These are phyloP conservation scores for Amniculicola lignicola DNA, from an alignment of 495 filamentous ascomycete genomes.

Conservation along the genomic window DNA sequence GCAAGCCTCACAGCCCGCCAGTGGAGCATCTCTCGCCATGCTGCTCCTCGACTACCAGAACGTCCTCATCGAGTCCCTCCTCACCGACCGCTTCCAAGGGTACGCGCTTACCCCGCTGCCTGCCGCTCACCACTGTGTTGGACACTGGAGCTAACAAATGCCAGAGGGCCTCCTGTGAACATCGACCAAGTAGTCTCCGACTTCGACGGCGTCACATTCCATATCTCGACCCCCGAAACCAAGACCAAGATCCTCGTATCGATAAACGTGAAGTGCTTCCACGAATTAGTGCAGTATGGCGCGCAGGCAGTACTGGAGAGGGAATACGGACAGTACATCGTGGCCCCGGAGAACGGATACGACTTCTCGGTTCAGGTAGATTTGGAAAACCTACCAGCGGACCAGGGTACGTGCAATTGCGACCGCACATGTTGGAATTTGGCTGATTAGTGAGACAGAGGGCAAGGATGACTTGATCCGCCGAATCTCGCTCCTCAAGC, in stretches of 20 bases:
- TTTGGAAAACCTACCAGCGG: conserved; percentile 77
- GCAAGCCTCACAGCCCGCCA: neutral
- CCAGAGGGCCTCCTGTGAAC: conserved; percentile 73
- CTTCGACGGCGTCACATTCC: conserved; percentile 96
- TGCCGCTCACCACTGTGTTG: conserved; percentile 11
- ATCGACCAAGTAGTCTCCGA: conserved; percentile 98
- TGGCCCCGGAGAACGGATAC: conserved; percentile 81
- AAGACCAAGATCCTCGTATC: conserved; percentile 93
- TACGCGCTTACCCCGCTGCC: conserved; percentile 43
- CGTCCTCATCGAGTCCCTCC: conserved; percentile 89
- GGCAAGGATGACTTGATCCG: conserved; percentile 78
- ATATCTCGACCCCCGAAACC: conserved; percentile 89
- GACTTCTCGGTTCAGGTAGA: conserved; percentile 92
- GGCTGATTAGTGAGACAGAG: conserved; percentile 47
- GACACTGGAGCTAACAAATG: conserved; percentile 19
- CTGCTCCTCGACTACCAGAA: conserved; percentile 99
- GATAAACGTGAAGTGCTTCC: conserved; percentile 89
- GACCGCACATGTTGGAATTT: neutral
- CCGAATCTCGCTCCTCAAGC: conserved; percentile 83
- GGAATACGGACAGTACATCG: conserved; percentile 91
- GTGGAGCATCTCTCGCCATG: conserved; percentile 54
- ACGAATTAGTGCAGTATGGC: conserved; percentile 86
- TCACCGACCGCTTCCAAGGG: conserved; percentile 93
- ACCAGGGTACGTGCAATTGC: conserved; percentile 52
- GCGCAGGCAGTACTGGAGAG: conserved; percentile 85